Base-by-base conservation (phyloP, 176 grass and related monocot species). In the Sorghum bicolor region DNA sequence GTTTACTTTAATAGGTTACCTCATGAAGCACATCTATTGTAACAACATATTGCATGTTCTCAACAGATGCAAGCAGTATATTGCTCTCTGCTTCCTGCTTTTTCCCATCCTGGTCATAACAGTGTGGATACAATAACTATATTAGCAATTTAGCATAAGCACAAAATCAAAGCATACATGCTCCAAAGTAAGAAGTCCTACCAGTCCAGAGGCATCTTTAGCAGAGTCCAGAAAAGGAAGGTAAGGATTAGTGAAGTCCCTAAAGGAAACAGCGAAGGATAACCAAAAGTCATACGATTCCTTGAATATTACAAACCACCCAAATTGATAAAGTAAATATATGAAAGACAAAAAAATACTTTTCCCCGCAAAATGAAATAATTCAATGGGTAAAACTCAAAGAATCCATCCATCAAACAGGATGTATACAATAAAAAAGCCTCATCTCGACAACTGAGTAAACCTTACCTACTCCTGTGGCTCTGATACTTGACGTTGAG, bases 11-110 rank as follows among this genome's bases (percentile, higher is more conserved):
- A 75, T 52, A 87, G 20, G 86, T 82, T 95, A 98, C 96, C 63
- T 92, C 91, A 10, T 98, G 93, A 92, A 98, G 89, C n/a, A 91
- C 96, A 67, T 98, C 96, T 68, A 98, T 89, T 74, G 96, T 95
- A 79, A 98, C 91, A 80, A 90, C 84, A 88, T 98, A 98, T 84
- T 98, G 96, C 96, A 98, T 98, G 67, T 98, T 98, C 84, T 98
- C 91, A 75, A 98, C 86, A 20, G 96, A 94, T 77, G 96, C 96
- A 79, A 98, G 81, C 34, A 98, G 91, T 72, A 98, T 88, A 86
- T 98, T 98, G 72, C 96, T 98, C 63, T 94, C 92, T 84, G 91
- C 64, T 36, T 98, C 93, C 68, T 89, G 85, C 74, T 89, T 98
- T 78, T 90, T 91, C 41, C 87, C 91, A 87, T 93, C 91, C 89